These are phyloP conservation scores for Lepidium africanum DNA, from an alignment of 345 rosid genomes.

Conservation along the genomic window DNA sequence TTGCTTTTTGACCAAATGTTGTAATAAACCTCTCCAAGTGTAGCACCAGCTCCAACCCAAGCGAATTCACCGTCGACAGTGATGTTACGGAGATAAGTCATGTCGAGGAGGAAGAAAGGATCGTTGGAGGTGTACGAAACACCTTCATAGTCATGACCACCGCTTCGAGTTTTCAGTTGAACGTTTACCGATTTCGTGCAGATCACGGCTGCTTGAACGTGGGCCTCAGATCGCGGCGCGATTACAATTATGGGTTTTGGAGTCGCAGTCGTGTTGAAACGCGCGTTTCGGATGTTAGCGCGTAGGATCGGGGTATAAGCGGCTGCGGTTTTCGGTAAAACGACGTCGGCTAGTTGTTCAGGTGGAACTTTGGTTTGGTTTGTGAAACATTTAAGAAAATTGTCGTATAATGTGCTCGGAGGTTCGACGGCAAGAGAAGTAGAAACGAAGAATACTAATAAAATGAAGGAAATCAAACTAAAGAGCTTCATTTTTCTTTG, in stretches of 20 bases:
- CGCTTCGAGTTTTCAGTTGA: constrained; percentile 40
- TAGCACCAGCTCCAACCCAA: constrained; percentile 44
- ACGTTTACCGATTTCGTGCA: constrained; percentile 29
- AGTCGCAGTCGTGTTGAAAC: constrained; percentile 35
- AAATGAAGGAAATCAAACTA: neutral
- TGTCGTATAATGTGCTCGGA: constrained; percentile 19
- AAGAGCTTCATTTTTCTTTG: constrained; percentile 11
- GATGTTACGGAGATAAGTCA: constrained; percentile 33
- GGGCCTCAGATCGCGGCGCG: constrained; percentile 30
- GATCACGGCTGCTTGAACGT: constrained; percentile 40
- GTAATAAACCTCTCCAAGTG: constrained; percentile 48
- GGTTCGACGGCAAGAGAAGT: constrained; percentile 13
- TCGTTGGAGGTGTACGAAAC: constrained; percentile 34
- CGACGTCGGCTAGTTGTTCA: constrained; percentile 27
- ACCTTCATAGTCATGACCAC: constrained; percentile 55
- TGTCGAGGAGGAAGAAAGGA: constrained; percentile 43
- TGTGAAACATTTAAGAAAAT: constrained; percentile 38
- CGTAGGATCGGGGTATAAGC: constrained; percentile 18
- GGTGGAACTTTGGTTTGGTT: constrained; percentile 23
- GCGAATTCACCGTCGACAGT: constrained; percentile 27
- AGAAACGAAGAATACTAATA: neutral
- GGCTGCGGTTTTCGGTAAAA: constrained; percentile 24
- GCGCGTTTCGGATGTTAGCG: constrained; percentile 35
- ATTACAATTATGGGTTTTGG: constrained; percentile 39
- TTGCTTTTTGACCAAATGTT: constrained; percentile 38